phyloP scores from a whole-genome alignment of 805 yeast species.

The Pichia membranifaciens region DNA sequence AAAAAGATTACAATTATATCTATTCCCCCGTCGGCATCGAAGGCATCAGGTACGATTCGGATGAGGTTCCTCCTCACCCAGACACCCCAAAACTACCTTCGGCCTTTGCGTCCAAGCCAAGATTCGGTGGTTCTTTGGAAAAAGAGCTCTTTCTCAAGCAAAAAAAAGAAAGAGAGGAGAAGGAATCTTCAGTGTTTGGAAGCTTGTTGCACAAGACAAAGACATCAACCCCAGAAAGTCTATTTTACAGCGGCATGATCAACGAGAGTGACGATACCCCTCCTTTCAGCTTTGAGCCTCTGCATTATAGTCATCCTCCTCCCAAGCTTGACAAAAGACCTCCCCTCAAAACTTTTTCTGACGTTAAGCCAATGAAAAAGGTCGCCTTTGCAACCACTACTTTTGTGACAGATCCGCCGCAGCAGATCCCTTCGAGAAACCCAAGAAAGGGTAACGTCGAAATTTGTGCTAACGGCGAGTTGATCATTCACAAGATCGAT shows the following conservation, averaged over 20 bases:
- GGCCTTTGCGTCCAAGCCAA: constrained; percentile 35
- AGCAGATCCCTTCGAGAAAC: constrained; percentile 82
- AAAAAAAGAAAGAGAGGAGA: constrained; percentile 17
- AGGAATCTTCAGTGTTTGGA: constrained; percentile 26
- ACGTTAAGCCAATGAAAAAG: constrained; percentile 42
- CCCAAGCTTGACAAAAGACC: constrained; percentile 24
- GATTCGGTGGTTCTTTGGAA: constrained; percentile 24
- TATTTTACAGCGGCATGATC: constrained; percentile 16
- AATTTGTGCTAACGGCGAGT: constrained; percentile 29
- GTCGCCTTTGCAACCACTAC: constrained; percentile 76
- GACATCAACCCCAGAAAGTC: constrained; percentile 17
- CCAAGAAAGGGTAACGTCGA: constrained; percentile 76
- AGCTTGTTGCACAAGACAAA: constrained; percentile 27
- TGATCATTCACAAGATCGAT: constrained; percentile 29
- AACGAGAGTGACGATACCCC: constrained; percentile 21
- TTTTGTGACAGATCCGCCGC: constrained; percentile 79
- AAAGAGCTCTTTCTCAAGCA: constrained; percentile 19
- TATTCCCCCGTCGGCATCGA: constrained; percentile 24
- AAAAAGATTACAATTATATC: constrained; percentile 13
- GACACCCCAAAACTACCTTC: constrained; percentile 41
- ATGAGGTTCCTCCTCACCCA: constrained; percentile 50
- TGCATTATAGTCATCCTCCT: constrained; percentile 27
- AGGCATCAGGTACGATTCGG: constrained; percentile 31
- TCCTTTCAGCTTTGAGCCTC: constrained; percentile 17
- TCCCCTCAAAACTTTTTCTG: constrained; percentile 24